Conservation (phyloP, 2,329 filamentous ascomycete species). For the Fusarium oxysporum region DNA sequence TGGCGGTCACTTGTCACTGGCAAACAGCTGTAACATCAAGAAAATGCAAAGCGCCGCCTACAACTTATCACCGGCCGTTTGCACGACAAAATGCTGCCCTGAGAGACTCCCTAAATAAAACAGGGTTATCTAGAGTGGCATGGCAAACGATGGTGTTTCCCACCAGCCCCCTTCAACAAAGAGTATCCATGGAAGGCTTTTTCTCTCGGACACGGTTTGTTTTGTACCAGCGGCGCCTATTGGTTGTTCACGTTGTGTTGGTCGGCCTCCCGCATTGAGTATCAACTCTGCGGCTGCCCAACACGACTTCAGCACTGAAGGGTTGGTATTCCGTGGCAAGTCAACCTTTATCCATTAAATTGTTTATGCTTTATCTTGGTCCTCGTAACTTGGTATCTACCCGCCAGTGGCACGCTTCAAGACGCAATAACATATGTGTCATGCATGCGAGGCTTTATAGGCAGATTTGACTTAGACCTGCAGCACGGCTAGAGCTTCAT, state of each 20-base stretch:
- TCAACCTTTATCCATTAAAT: no score
- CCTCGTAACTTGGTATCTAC: no score
- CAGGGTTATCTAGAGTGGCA: rapidly evolving
- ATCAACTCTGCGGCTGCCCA: no score
- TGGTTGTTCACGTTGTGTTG: neutral
- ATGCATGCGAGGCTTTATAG: neutral
- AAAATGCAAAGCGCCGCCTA: rapidly evolving
- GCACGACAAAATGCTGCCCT: neutral
- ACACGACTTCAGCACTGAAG: no score
- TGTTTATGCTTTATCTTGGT: no score
- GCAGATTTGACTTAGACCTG: no score
- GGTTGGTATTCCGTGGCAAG: no score
- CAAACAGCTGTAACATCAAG: neutral
- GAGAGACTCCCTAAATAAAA: neutral
- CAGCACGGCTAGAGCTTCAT: neutral
- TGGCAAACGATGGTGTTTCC: neutral
- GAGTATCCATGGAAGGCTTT: no score
- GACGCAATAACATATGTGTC: neutral
- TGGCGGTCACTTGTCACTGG: neutral
- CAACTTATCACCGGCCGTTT: neutral
- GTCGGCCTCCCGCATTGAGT: neutral
- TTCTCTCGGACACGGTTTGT: neutral
- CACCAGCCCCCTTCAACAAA: neutral
- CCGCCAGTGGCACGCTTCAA: no score
- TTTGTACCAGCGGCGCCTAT: neutral